Evolutionary conservation across 345 rosid species (phyloP).

Genomic region (Cardiospermum halicacabum): DNA sequence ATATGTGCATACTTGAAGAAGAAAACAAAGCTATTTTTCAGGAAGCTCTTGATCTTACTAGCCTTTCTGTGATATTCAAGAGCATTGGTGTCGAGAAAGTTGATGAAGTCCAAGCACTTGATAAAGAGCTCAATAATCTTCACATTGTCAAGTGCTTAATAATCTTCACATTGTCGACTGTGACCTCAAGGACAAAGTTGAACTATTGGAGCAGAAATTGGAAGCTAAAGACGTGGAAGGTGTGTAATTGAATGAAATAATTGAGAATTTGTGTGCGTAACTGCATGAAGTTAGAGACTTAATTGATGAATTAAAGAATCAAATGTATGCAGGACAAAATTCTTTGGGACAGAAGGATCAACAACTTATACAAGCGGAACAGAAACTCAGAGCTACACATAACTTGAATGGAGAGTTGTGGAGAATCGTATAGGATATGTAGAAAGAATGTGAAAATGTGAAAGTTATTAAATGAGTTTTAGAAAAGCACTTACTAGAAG

Average conservation of each 20-base stretch:
- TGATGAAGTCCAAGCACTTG: too few relatives aligned
- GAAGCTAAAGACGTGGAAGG: too few relatives aligned
- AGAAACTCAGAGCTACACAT: slow-evolving; percentile 60
- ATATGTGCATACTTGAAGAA: slow-evolving; percentile 46
- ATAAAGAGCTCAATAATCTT: too few relatives aligned
- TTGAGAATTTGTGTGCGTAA: slow-evolving; percentile 48
- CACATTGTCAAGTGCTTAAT: too few relatives aligned
- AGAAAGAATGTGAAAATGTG: slow-evolving; percentile 51
- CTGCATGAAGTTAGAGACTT: slow-evolving; percentile 48
- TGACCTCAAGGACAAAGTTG: too few relatives aligned
- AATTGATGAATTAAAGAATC: slow-evolving; percentile 51
- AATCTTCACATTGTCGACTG: too few relatives aligned
- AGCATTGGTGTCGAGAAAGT: too few relatives aligned
- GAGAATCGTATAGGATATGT: slow-evolving; percentile 56
- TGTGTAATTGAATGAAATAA: slow-evolving; percentile 37
- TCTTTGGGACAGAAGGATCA: slow-evolving; percentile 48
- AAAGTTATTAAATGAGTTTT: slow-evolving; percentile 28
- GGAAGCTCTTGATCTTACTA: slow-evolving; percentile 42
- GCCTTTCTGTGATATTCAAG: too few relatives aligned
- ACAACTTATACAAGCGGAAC: slow-evolving; percentile 62
- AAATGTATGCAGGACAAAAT: slow-evolving; percentile 50
- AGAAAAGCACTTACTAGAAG: slow-evolving; percentile 41
- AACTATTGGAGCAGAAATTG: too few relatives aligned
- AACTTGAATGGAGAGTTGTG: slow-evolving; percentile 47
- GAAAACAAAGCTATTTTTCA: slow-evolving; percentile 44